A percentile compares a stretch with the other conserved stretches of the same genome.
Evolutionary conservation across 352 stramenopile species (phyloP).

Genomic region (Phytophthora pistaciae): DNA sequence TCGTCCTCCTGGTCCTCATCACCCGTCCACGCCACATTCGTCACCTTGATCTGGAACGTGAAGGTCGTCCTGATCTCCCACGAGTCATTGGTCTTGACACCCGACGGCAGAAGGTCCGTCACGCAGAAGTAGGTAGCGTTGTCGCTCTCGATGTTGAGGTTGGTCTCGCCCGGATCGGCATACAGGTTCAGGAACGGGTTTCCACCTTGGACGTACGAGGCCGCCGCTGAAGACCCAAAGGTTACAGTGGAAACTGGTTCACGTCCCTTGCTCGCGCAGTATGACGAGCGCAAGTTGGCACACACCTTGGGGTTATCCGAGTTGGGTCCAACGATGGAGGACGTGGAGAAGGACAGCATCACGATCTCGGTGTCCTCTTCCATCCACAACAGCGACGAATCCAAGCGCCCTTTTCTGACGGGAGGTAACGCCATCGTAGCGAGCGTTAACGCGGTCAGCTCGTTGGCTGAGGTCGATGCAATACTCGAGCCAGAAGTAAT

Average conservation of each 20-base stretch:
- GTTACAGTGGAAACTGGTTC: constrained; percentile 56
- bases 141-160: constrained; percentile 52
- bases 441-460: constrained; percentile 62
- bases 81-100: constrained; percentile 58
- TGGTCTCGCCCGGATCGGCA: constrained; percentile 58
- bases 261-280: constrained; percentile 60
- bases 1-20: constrained; percentile 23
- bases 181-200: constrained; percentile 86
- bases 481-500: constrained; percentile 32
- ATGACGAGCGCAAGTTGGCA: constrained; percentile 63
- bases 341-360: constrained; percentile 83
- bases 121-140: constrained; percentile 86
- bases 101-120: constrained; percentile 69
- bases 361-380: constrained; percentile 69
- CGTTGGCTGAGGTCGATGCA: constrained; percentile 21
- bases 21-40: constrained; percentile 56
- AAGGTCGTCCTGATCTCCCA: constrained; percentile 81
- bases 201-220: constrained; percentile 75
- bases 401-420: constrained; percentile 50
- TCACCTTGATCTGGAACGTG: constrained; percentile 80
- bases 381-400: constrained; percentile 84
- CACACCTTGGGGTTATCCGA: constrained; percentile 78
- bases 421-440: constrained; percentile 65
- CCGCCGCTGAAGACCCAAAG: constrained; percentile 46
- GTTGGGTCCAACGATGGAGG: constrained; percentile 69